Percentiles rank a stretch among this genome's conserved stretches.
Conservation (phyloP, 2,329 filamentous ascomycete genomes). For the Talaromyces sp. region DNA sequence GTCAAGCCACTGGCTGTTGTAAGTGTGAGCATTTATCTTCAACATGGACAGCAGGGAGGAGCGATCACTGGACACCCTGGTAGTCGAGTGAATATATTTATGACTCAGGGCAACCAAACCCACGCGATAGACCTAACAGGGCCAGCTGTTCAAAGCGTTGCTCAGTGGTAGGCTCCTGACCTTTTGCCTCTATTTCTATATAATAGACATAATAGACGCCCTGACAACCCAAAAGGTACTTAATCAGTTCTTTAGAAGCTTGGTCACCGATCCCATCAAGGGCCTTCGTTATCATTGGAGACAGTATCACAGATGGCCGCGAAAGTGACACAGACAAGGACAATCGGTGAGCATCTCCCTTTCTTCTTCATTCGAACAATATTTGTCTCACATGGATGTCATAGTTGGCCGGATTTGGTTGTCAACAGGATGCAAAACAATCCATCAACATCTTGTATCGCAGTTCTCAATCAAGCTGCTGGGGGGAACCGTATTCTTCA, state of each 20-base stretch:
- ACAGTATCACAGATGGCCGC: slow-evolving; percentile 63
- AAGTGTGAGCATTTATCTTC: slow-evolving; percentile 55
- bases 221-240: slow-evolving; percentile 46
- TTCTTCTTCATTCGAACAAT: neutral
- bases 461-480: slow-evolving; percentile 60
- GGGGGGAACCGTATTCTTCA: slow-evolving; percentile 62
- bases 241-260: slow-evolving; percentile 55
- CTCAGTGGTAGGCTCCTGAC: slow-evolving; percentile 34
- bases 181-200: slow-evolving; percentile 23
- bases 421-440: slow-evolving; percentile 48
- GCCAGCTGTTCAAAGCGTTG: slow-evolving; percentile 28
- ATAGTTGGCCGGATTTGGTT: slow-evolving; percentile 55
- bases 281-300: slow-evolving; percentile 53
- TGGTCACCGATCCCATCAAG: slow-evolving; percentile 41
- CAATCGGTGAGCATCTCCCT: slow-evolving; percentile 37
- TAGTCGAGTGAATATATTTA: slow-evolving; percentile 58
- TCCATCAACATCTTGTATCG: slow-evolving; percentile 44
- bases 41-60: slow-evolving; percentile 51
- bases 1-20: slow-evolving; percentile 48
- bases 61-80: slow-evolving; percentile 62
- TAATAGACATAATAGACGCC: neutral
- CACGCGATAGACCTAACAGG: slow-evolving; percentile 43
- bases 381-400: neutral
- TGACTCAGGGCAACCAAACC: slow-evolving; percentile 55
- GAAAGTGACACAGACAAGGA: slow-evolving; percentile 56